Base-by-base conservation (phyloP, 2,329 filamentous ascomycete genomes). In the Pseudogymnoascus sp. region DNA sequence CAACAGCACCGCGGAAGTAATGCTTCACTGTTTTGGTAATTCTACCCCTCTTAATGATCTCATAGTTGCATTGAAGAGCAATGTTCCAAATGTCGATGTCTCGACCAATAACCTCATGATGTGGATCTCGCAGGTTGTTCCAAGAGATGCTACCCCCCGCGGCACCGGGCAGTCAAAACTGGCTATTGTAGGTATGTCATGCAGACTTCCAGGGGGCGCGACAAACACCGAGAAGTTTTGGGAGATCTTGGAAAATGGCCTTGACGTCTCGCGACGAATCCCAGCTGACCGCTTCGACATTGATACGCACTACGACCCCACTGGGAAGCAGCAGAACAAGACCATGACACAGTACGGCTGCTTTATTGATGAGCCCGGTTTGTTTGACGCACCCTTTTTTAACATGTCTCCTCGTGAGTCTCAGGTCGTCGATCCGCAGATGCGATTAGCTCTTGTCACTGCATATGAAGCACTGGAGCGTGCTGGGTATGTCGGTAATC, bases 321-420 rank as follows among this genome's bases (percentile, higher is more conserved):
- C 82, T 12, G 86, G 86, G 36, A 89, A 88, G 73, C 80, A 77
- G 60, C 86, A 86, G 73, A 92, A 90, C 75, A 90, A 86, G 64
- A 87, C 81, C 60, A 86, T 87, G 74, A 89, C 86, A 1, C 86
- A 84, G 7, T 89, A 85, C 66, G 88, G 88, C n/a, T 89, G 86
- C 75, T 91, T 77, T 75, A 78, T 59, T 16, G 83, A 89, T 63
- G 81, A 90, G 65, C 87, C 88, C 0, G 87, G 87, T 62, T 78
- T 86, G 58, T 92, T 92, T 69, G 89, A 92, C 67, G 85, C 86
- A 18, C 80, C 86, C 0, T 91, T 92, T 75, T 92, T 92, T 81
- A 90, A 90, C 74, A 90, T 92, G 85, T 91, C 88, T 28, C 88
- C 88, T 7, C 84, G 87, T 65, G 88, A 92, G 73, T 89, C 89